Evolutionary conservation across 345 rosid species (phyloP), one percentile per base, ranked within the genome.

Genomic region (Arabidopsis thaliana): DNA sequence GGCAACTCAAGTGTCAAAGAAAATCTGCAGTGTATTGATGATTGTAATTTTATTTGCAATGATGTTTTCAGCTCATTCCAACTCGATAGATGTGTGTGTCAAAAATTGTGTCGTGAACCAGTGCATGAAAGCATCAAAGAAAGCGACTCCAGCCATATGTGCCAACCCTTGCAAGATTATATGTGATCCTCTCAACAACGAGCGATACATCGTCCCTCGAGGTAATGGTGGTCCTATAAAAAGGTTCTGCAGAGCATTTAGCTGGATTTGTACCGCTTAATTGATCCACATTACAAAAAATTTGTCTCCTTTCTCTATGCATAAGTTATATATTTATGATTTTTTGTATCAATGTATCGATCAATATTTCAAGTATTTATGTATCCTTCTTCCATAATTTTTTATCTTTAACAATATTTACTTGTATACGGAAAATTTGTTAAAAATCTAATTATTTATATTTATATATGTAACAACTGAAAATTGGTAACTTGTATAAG

Each of bases 71-170:
- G 13, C 63, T 55, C 42, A 25, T 42, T 41, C 55, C 10, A 30
- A 32, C 1, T 5, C 4, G 0, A 0, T 24, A 14, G 60, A 67
- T 14, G 5, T 0, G 1, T 69, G 73, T 56, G 42, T 69, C 14
- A 69, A 32, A 69, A 16, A 56, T 4, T 69, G 64, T 16, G 3
- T 56, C 7, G 13, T 11, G 1, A 65, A 65, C 1, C 7, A 0
- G 9, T 48, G 70, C 22, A 65, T 48, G 70, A 46, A 68, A 44
- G 41, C 52, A 5, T 55, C 28, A n/a, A 68, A 32, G 10, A 41
- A 69, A 8, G 33, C 33, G 23, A 69, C 55, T 69, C 55, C 73
- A 32, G 5, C 41, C 12, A 42, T 32, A 56, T 69, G 53, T 56
- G 51, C 22, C 3, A 42, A 32, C 4, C 32, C 42, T 56, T 42